Base-by-base conservation (phyloP, 495 filamentous ascomycete genomes). In the Chaetomidium leptoderma region DNA sequence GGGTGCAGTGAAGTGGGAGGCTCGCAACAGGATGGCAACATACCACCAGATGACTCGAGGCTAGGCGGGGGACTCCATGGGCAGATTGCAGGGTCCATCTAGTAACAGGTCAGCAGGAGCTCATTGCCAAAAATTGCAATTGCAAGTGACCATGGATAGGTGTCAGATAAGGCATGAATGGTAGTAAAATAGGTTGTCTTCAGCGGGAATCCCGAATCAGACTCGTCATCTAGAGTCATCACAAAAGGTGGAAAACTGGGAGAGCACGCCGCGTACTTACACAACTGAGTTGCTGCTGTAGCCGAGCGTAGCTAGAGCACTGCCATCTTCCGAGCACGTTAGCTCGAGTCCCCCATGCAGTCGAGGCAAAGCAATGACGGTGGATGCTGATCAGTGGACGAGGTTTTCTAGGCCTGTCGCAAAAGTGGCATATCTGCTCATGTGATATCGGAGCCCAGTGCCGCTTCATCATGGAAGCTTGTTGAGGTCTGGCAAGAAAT, bases 381-480 rank as follows among this genome's bases (percentile, higher is more conserved):
- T 44, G 58, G 63, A 63, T 64, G 59, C 61, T 68, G 65, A 81
- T 97, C 93, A 98, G 93, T 91, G 89, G 92, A 90, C 91, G 83
- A 96, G 92, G 93, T 96, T 98, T 98, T 96, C 92, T 96, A 97
- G 90, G 93, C 92, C 92, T 95, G 90, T 90, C 92, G 71, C 90
- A 89, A 90, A 90, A 83, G 80, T 82, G 91, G 90, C 90, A 78
- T 93, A 76, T 96, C 90, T 85, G 73, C 77, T 91, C 89, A 91
- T 78, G 70, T 74, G 59, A 71, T 66, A 69, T 78, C 92, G 90
- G 92, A 96, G 93, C 95, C 93, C 93, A 98, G 93, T 98, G 93
- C 92, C 92, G 81, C 80, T 90, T 95, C 92, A 97, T 98, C 92
- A 90, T 87, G 66, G 44, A 67, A 68, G 57, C 61, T 53, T 40